phyloP scores from a whole-genome alignment of 2,329 filamentous ascomycete species.

The Trichophyton simii region DNA sequence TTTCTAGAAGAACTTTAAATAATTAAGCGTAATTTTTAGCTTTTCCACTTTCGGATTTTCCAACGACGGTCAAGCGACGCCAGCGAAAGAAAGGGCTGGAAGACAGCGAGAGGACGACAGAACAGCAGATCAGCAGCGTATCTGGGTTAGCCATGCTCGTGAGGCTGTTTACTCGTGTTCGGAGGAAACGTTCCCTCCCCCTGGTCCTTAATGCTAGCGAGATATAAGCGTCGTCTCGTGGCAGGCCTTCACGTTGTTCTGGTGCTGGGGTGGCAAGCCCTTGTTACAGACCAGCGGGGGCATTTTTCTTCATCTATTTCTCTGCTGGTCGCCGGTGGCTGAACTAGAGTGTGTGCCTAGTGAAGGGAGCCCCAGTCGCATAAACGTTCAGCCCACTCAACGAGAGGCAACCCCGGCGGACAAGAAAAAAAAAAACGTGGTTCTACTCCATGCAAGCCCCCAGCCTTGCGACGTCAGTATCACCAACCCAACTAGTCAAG shows the following conservation, averaged over 20 bases:
- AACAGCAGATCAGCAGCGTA: background rate
- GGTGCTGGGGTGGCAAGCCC: background rate
- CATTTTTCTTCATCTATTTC: background rate
- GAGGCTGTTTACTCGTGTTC: background rate
- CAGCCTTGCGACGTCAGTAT: background rate
- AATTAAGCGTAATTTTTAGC: background rate
- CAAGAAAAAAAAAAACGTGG: background rate
- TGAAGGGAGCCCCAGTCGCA: background rate
- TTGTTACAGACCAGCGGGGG: background rate
- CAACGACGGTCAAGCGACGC: background rate
- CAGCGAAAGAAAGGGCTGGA: background rate
- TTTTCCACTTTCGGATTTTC: background rate
- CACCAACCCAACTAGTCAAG: background rate
- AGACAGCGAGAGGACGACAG: background rate
- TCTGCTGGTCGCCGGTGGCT: background rate
- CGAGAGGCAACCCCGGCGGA: background rate
- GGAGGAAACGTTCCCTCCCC: background rate
- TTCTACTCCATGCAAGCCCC: background rate
- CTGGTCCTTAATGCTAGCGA: background rate
- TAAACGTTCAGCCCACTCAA: background rate
- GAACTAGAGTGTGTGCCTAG: background rate
- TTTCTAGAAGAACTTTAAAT: background rate
- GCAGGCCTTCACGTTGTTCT: background rate
- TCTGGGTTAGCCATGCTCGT: background rate
- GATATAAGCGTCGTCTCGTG: background rate